Base-by-base conservation (phyloP, 768 basidiomycete species). In the Pulveroboletus sp. region DNA sequence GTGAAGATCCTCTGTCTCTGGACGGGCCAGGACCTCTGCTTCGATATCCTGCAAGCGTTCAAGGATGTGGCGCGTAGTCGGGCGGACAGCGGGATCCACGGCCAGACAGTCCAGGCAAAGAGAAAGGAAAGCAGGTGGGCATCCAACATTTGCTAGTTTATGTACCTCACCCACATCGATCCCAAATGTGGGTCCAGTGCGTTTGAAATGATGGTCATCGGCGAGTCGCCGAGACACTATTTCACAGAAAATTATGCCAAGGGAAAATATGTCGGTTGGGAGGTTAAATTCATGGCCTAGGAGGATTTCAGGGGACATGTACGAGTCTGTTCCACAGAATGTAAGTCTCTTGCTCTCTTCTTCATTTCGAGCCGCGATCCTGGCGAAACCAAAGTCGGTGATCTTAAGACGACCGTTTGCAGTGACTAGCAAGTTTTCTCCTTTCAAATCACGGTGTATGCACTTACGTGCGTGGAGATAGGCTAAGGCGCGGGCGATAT, bases 301-400 rank as follows among this genome's bases (percentile, higher is more conserved):
- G 1, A 95, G 74, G 57, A 98, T 96, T 66, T 97, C 95, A 0
- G 95, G 95, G 3, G 89, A 92, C 95, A 97, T 97, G 71, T 96
- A 95, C 6, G 91, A 88, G 60, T 91, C 87, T 3, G 88, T 90
- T n/a, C 88, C 89, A 53, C 85, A 89, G 68, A 91, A 91, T 0
- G 89, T 92, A 39, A 92, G 77, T 5, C 89, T 79, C 62, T 86
- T 89, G 46, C 76, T 79, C 71, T 98, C 95, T 56, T 94, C 93
- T 50, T 84, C 89, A 60, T 90, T 95, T 37, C 88, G 80, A 0
- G 93, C 93, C 0, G 92, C 92, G 60, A 98, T 96, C 32, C 95
- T 80, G 5, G 93, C 93, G 59, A 97, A 95, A 1, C 95, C 95
- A 69, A 99, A 99, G 64, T 99, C 95, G n/a, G 94, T 96, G 59